Percentiles rank a stretch among this genome's conserved stretches.
phyloP scores from a whole-genome alignment of 2,329 filamentous ascomycete species.

The Alternaria metachromatica region DNA sequence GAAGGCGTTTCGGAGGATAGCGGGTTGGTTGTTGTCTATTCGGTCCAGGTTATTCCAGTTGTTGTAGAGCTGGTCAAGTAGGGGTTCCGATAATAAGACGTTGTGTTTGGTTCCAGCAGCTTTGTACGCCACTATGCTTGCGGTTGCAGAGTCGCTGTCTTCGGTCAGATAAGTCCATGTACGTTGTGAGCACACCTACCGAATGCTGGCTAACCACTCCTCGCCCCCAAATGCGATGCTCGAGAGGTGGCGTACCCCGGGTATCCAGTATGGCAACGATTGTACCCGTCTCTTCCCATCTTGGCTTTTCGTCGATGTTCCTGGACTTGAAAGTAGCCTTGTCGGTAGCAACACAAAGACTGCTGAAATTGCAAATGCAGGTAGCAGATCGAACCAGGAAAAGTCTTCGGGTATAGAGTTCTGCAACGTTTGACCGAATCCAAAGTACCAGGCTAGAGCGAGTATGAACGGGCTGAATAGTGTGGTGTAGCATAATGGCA shows the following conservation, averaged over 20 bases:
- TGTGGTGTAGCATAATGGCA: constrained; percentile 42
- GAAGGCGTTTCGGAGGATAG: constrained; percentile 39
- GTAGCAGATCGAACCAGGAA: constrained; percentile 37
- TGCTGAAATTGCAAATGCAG: constrained; percentile 36
- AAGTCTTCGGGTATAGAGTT: constrained; percentile 30
- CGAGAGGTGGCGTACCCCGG: constrained; percentile 62
- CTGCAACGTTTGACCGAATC: constrained; percentile 26
- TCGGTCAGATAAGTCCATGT: constrained; percentile 9
- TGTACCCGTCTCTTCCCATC: constrained; percentile 52
- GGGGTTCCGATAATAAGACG: constrained; percentile 57
- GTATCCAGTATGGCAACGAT: constrained; percentile 65
- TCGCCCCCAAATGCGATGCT: constrained; percentile 57
- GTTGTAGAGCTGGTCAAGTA: constrained; percentile 47
- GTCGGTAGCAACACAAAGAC: constrained; percentile 40
- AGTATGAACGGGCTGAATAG: constrained; percentile 41
- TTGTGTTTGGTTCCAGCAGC: constrained; percentile 59
- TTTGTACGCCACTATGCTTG: constrained; percentile 57
- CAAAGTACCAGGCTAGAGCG: constrained; percentile 29
- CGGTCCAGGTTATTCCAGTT: constrained; percentile 27
- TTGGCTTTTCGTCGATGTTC: constrained; percentile 18
- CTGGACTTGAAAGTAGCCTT: constrained; percentile 35
- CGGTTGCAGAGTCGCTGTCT: constrained; percentile 46
- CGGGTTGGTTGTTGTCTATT: constrained; percentile 25
- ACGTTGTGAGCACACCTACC: constrained; percentile 37
- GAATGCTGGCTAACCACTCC: constrained; percentile 52